Percentiles rank a stretch among this genome's conserved stretches.
Evolutionary conservation across 495 filamentous ascomycete genomes (phyloP).

Genomic region (Astrocystis sublimbata): DNA sequence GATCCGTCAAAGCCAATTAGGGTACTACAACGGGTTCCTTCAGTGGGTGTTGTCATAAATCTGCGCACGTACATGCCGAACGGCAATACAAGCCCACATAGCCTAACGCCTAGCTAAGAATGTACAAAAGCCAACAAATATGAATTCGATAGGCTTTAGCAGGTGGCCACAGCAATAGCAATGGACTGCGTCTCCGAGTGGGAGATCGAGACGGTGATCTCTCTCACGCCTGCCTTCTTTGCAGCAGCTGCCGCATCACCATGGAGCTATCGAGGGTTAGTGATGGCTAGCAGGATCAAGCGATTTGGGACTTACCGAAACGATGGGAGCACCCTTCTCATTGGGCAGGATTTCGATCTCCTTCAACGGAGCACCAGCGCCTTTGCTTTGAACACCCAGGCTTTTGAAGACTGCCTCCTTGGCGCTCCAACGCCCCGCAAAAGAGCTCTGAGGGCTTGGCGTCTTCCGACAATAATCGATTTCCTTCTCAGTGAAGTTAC

Average conservation of each 20-base stretch:
- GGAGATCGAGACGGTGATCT: constrained; percentile 87
- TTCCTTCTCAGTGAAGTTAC: constrained; percentile 88
- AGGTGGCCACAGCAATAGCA: constrained; percentile 83
- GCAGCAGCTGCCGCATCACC: constrained; percentile 81
- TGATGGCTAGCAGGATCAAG: constrained; percentile 16
- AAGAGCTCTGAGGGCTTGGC: constrained; percentile 71
- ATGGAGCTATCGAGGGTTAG: constrained; percentile 66
- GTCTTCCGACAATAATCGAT: constrained; percentile 82
- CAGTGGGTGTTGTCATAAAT: not conserved
- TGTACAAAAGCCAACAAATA: constrained; percentile 20
- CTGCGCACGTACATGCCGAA: constrained; percentile 25
- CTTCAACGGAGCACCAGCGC: constrained; percentile 84
- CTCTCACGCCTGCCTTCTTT: constrained; percentile 79
- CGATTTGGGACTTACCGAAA: constrained; percentile 65
- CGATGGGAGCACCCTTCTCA: constrained; percentile 76
- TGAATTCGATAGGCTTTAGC: constrained; percentile 43
- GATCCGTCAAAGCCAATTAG: no score
- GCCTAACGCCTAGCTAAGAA: constrained; percentile 20
- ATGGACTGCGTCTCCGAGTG: constrained; percentile 91
- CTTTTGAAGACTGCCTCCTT: constrained; percentile 99
- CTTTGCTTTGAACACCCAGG: constrained; percentile 82
- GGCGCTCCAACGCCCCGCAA: constrained; percentile 91
- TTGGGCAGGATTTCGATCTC: constrained; percentile 91
- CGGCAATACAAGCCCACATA: constrained; percentile 16
- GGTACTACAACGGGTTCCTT: no score